Conservation (phyloP, 108 stramenopile species). For the Fragilaria crotonensis region DNA sequence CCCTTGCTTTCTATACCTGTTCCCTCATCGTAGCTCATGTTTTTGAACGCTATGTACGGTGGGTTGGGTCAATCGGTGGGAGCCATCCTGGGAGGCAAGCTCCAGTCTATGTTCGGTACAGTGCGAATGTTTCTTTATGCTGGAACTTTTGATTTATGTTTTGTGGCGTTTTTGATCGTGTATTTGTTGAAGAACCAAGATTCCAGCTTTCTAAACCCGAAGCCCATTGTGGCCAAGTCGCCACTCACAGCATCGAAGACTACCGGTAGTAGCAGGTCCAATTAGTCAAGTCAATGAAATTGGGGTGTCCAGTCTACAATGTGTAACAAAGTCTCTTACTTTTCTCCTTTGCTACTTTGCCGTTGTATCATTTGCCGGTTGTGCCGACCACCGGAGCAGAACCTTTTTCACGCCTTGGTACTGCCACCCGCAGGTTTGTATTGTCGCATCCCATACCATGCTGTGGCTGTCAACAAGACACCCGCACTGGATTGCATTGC, state of each 20-base stretch:
- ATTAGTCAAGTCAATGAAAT: background rate
- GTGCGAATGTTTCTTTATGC: slow-evolving; percentile 62
- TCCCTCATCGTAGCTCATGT: slow-evolving; percentile 33
- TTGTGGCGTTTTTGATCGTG: slow-evolving; percentile 52
- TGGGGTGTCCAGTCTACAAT: no score
- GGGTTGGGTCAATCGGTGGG: slow-evolving; percentile 92
- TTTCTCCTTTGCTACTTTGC: no score
- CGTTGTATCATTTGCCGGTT: no score
- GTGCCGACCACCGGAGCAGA: no score
- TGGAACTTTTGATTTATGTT: slow-evolving; percentile 60
- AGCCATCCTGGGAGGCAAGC: slow-evolving; percentile 86
- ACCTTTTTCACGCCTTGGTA: no score
- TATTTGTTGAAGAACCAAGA: slow-evolving; percentile 57
- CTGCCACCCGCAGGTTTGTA: no score
- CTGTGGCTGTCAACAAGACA: slow-evolving; percentile 55
- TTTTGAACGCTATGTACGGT: slow-evolving; percentile 94
- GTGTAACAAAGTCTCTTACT: no score
- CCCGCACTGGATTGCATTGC: slow-evolving; percentile 72
- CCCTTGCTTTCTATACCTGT: background rate
- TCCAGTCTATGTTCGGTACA: slow-evolving; percentile 76
- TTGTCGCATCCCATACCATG: slow-evolving; percentile 55
- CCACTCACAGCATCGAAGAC: background rate
- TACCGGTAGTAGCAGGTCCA: background rate
- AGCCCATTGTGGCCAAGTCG: slow-evolving; percentile 9
- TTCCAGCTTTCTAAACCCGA: slow-evolving; percentile 31